Evolutionary conservation across 208 protist species (phyloP).

Genomic region (Leishmania tarentolae): DNA sequence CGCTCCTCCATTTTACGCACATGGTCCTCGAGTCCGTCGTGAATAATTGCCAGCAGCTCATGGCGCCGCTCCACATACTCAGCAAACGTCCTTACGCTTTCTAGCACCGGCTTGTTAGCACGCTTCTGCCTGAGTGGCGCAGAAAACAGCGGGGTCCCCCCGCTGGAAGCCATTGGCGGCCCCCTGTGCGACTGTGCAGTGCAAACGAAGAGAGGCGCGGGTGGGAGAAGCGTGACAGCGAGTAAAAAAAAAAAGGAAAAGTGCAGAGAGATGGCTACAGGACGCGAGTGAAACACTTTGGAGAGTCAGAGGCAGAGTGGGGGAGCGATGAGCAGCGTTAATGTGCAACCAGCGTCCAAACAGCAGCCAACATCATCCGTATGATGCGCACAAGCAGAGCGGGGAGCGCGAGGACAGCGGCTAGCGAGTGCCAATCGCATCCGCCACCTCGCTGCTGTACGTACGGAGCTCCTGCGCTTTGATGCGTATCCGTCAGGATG

Average conservation of each 20-base stretch:
- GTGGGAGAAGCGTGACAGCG: not conserved
- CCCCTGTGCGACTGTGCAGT: not conserved
- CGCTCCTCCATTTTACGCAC: constrained; percentile 12
- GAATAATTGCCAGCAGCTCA: constrained; percentile 1
- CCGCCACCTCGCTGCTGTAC: not conserved
- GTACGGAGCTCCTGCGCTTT: not conserved
- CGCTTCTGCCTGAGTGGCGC: not conserved
- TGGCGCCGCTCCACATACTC: constrained; percentile 14
- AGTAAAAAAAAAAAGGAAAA: not conserved
- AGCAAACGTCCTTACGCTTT: constrained; percentile 8
- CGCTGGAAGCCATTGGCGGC: not conserved
- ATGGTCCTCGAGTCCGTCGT: constrained; percentile 16
- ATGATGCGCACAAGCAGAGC: not conserved
- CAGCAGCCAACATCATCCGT: not conserved
- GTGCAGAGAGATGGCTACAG: not conserved
- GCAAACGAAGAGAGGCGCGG: not conserved
- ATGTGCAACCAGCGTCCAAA: not conserved
- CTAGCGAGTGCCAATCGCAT: not conserved
- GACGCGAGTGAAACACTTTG: not conserved
- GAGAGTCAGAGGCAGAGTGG: not conserved
- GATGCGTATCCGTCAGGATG: not conserved
- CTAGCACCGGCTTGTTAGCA: not conserved
- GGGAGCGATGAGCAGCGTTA: no score
- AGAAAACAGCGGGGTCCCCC: not conserved
- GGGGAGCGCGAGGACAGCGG: not conserved